Evolutionary conservation across 2,329 filamentous ascomycete genomes (phyloP).

Genomic region (Lecanosticta acicola): DNA sequence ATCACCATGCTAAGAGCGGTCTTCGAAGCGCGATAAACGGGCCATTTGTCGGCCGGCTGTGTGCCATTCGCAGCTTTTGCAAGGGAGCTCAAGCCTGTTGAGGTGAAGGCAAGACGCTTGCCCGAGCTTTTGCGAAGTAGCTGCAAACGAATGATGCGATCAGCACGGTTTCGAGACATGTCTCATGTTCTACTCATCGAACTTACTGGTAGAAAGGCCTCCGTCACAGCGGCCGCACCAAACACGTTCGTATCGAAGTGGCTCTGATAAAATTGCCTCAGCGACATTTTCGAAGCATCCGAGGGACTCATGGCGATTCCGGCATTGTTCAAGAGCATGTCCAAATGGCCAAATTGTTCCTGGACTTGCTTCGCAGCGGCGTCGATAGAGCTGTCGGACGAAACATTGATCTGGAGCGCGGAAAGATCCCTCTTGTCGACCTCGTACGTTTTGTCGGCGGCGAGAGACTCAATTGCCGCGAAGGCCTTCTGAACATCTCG

Average conservation of each 20-base stretch:
- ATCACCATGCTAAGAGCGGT: slow-evolving; percentile 28
- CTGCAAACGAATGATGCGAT: no score
- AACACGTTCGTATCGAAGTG: slow-evolving; percentile 29
- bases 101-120: slow-evolving; percentile 28
- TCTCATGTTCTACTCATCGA: no score
- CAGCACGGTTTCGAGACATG: no score
- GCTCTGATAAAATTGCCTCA: slow-evolving; percentile 19
- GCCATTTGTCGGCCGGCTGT: no score
- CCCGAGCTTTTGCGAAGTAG: slow-evolving; percentile 23
- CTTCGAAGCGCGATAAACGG: slow-evolving; percentile 25
- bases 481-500: slow-evolving; percentile 35
- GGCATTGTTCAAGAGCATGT: slow-evolving; percentile 36
- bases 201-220: slow-evolving; percentile 29
- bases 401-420: slow-evolving; percentile 40
- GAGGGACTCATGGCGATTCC: neutral
- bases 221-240: slow-evolving; percentile 20
- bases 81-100: no score
- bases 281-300: neutral
- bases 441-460: neutral
- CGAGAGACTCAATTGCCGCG: slow-evolving; percentile 28
- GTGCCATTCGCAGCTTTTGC: no score
- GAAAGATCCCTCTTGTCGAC: slow-evolving; percentile 27
- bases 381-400: slow-evolving; percentile 39
- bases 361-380: slow-evolving; percentile 32
- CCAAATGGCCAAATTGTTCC: slow-evolving; percentile 26